These are phyloP conservation scores for Botryotinia globosa DNA, from an alignment of 2,329 filamentous ascomycete species.

Conservation along the genomic window DNA sequence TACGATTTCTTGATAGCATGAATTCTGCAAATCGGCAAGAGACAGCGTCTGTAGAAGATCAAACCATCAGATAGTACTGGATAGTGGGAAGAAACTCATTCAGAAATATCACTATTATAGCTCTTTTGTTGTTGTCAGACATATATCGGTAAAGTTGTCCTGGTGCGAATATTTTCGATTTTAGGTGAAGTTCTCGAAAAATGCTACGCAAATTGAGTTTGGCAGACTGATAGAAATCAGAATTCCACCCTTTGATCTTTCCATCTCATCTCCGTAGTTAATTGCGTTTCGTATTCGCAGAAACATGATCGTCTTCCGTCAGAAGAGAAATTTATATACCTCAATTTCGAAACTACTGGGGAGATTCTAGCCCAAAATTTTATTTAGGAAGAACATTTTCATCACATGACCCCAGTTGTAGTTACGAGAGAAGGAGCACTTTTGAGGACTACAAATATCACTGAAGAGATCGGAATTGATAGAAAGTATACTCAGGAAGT, in stretches of 20 bases:
- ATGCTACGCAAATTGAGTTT: not conserved
- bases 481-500: accelerated
- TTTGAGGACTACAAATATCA: no score
- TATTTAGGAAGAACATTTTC: no score
- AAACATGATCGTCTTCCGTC: accelerated
- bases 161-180: not conserved
- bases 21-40: not conserved
- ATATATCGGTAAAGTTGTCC: not conserved
- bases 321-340: not conserved
- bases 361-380: no score
- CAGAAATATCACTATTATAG: accelerated
- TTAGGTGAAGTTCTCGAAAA: not conserved
- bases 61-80: not conserved
- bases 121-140: not conserved
- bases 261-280: not conserved
- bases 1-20: not conserved
- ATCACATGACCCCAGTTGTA: no score
- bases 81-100: not conserved
- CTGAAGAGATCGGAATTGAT: accelerated
- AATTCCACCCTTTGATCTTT: not conserved
- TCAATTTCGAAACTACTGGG: no score
- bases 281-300: not conserved
- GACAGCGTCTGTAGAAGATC: accelerated
- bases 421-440: accelerated
- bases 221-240: not conserved